Conservation (phyloP, 2,329 filamentous ascomycete genomes). For the Pseudogymnoascus sp. region DNA sequence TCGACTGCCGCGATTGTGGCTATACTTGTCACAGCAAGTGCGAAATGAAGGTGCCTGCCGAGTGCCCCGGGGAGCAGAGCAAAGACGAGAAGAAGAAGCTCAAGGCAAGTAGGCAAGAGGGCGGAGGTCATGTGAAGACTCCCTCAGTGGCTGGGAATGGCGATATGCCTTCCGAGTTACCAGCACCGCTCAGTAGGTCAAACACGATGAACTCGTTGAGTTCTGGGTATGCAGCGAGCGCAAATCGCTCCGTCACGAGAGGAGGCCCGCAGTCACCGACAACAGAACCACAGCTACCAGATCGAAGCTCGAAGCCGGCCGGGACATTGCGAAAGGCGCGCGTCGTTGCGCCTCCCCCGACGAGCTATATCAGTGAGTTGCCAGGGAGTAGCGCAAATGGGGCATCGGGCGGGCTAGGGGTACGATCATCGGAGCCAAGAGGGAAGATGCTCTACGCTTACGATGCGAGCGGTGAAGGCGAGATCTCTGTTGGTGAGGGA, state of each 20-base stretch:
- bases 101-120: conserved; percentile 75
- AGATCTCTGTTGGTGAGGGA: conserved; percentile 72
- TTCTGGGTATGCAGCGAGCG: conserved; percentile 77
- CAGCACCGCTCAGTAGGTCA: conserved; percentile 57
- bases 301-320: conserved; percentile 21
- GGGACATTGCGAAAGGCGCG: conserved; percentile 48
- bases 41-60: conserved; percentile 95
- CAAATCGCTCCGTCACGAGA: conserved; percentile 65
- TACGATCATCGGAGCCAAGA: conserved; percentile 45
- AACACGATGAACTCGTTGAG: conserved; percentile 82
- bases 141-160: conserved; percentile 11
- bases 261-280: conserved; percentile 40
- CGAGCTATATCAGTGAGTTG: conserved; percentile 65
- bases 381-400: conserved; percentile 43
- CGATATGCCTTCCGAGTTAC: conserved; percentile 44
- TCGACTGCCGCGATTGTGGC: conserved; percentile 91
- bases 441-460: conserved; percentile 90
- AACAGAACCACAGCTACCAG: conserved; percentile 40
- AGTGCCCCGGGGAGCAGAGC: conserved; percentile 85
- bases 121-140: conserved; percentile 45
- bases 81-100: conserved; percentile 96
- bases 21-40: conserved; percentile 99
- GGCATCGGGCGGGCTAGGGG: conserved; percentile 27
- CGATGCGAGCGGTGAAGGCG: conserved; percentile 69
- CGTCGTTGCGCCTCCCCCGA: conserved; percentile 78